Evolutionary conservation across 78 protist species (phyloP).

Genomic region (Trichosphaerium sp.): DNA sequence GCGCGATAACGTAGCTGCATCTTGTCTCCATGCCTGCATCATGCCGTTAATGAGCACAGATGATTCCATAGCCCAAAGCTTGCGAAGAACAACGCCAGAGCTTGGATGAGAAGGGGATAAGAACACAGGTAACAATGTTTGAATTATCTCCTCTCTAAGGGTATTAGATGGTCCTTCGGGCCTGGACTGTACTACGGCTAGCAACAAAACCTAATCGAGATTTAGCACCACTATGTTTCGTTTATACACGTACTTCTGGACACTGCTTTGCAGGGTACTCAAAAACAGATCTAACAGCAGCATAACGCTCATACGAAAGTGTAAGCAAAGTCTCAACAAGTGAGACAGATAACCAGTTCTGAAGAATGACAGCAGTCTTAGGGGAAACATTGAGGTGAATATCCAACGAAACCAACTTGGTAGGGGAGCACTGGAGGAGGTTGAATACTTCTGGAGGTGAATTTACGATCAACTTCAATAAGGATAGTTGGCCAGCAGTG

Average conservation of each 20-base stretch:
- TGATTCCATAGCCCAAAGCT: slow-evolving; percentile 43
- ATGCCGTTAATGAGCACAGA: slow-evolving; percentile 41
- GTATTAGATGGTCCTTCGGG: slow-evolving; percentile 9
- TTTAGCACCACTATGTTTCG: background rate
- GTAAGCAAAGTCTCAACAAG: slow-evolving; percentile 30
- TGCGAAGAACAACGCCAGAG: slow-evolving; percentile 13
- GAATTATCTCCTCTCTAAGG: slow-evolving; percentile 22
- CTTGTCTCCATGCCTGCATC: slow-evolving; percentile 25
- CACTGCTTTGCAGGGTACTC: slow-evolving; percentile 44
- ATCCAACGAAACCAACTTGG: background rate
- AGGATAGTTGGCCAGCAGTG: slow-evolving; percentile 33
- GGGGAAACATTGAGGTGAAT: background rate
- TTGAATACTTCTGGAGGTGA: background rate
- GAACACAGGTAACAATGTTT: slow-evolving; percentile 11
- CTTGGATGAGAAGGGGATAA: slow-evolving; percentile 16
- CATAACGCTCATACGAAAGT: slow-evolving; percentile 29
- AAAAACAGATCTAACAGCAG: slow-evolving; percentile 12
- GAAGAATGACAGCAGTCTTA: background rate
- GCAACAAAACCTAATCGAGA: background rate
- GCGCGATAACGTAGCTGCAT: slow-evolving; percentile 38
- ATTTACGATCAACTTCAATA: too few relatives aligned
- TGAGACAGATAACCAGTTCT: slow-evolving; percentile 43
- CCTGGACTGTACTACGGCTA: background rate
- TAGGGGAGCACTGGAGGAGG: background rate
- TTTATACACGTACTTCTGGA: slow-evolving; percentile 53